phyloP scores from a whole-genome alignment of 2,329 filamentous ascomycete genomes.

The Neodidymelliopsis sp. region DNA sequence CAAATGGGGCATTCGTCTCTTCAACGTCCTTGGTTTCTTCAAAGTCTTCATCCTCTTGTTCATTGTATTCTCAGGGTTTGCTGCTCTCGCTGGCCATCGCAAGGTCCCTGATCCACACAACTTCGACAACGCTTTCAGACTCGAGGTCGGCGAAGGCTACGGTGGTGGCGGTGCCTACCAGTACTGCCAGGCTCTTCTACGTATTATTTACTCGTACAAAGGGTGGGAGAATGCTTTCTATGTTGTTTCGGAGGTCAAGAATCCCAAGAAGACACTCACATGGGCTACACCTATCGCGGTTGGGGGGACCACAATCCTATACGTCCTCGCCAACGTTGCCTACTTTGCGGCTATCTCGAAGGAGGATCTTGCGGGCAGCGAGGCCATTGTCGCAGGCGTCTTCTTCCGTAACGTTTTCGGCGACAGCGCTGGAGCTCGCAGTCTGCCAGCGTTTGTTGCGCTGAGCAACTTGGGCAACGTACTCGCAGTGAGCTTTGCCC shows the following conservation, averaged over 20 bases:
- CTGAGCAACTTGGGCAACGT: conserved; percentile 70
- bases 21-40: conserved; percentile 67
- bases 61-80: conserved; percentile 65
- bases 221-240: conserved; percentile 72
- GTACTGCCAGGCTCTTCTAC: conserved; percentile 65
- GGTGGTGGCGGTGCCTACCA: conserved; percentile 45
- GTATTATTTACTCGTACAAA: conserved; percentile 68
- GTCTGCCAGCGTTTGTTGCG: conserved; percentile 62
- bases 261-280: conserved; percentile 62
- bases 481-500: conserved; percentile 66
- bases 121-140: conserved; percentile 65
- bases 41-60: conserved; percentile 67
- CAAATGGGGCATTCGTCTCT: conserved; percentile 66
- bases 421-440: conserved; percentile 56
- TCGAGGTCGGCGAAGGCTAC: conserved; percentile 44
- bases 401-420: conserved; percentile 71
- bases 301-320: conserved; percentile 65
- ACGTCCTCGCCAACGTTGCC: conserved; percentile 69
- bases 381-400: conserved; percentile 66
- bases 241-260: conserved; percentile 65
- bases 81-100: conserved; percentile 43
- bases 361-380: conserved; percentile 63
- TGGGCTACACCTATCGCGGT: conserved; percentile 67
- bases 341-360: conserved; percentile 71
- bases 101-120: conserved; percentile 60